Percentiles rank a stretch among this genome's conserved stretches.
Evolutionary conservation across 106 monocot species (phyloP).

Genomic region (Dendrobium huoshanense): DNA sequence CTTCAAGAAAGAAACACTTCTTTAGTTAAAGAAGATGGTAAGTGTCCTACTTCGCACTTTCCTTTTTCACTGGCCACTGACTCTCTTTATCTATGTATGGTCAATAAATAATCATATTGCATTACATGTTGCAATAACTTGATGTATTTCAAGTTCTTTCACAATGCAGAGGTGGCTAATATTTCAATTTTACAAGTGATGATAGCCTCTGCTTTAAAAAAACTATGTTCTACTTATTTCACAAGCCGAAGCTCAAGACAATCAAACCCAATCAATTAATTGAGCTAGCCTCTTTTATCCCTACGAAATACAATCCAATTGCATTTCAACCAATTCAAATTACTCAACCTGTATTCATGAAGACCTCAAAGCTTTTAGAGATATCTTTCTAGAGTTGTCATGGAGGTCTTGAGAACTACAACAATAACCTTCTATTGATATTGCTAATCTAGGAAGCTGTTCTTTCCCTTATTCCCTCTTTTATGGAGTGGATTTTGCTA

Average conservation of each 20-base stretch:
- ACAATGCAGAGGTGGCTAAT: background rate
- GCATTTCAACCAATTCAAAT: no score
- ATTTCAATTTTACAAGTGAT: background rate
- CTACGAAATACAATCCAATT: no score
- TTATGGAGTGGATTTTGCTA: background rate
- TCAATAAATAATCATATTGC: background rate
- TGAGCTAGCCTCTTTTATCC: no score
- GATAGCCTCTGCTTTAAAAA: background rate
- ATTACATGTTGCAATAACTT: background rate
- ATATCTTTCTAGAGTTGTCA: no score
- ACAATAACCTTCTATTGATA: background rate
- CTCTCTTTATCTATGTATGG: background rate
- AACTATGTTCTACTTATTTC: no score
- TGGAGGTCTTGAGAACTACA: background rate
- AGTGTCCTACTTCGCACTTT: background rate
- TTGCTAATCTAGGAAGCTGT: background rate
- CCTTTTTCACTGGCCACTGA: background rate
- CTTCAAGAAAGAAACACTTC: background rate
- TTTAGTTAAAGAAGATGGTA: background rate
- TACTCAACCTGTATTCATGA: no score
- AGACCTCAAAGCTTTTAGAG: no score
- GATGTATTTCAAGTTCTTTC: background rate
- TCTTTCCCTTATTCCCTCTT: background rate
- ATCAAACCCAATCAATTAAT: no score
- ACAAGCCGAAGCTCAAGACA: no score